These are phyloP conservation scores for Rubus parviflorus DNA, from an alignment of 306 rosid species.

Conservation along the genomic window DNA sequence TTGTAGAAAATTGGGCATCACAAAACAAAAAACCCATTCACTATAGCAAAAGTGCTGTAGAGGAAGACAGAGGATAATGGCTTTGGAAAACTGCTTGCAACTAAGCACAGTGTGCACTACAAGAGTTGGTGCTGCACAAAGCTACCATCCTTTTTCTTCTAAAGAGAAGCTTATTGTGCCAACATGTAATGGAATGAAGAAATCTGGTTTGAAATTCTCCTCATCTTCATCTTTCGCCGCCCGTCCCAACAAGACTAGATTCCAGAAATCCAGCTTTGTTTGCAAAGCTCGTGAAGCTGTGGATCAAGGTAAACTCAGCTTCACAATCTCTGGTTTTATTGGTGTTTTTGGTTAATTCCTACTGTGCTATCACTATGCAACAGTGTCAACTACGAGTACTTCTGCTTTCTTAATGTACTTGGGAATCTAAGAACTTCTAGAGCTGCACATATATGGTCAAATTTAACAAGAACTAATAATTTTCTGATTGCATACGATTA, in stretches of 20 bases:
- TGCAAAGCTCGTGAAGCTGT: constrained; percentile 79
- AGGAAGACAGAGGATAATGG: constrained; percentile 39
- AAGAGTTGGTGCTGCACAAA: constrained; percentile 48
- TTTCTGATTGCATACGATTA: background rate
- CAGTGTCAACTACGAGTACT: background rate
- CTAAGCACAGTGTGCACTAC: constrained; percentile 46
- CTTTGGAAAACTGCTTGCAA: constrained; percentile 61
- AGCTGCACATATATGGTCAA: background rate
- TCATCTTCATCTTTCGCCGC: constrained; percentile 32
- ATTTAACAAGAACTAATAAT: background rate
- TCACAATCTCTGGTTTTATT: background rate
- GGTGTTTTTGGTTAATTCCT: background rate
- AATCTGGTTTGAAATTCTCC: constrained; percentile 30
- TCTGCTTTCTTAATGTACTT: background rate
- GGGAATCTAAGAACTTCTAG: background rate
- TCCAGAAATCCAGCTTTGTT: constrained; percentile 48
- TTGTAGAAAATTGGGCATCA: constrained; percentile 18
- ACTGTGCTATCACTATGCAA: background rate
- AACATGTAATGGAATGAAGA: constrained; percentile 39
- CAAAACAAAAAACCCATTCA: background rate
- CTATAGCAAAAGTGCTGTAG: background rate
- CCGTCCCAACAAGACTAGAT: constrained; percentile 18
- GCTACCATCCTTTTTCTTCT: constrained; percentile 50
- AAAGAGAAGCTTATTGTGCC: constrained; percentile 44
- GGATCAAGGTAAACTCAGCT: constrained; percentile 40